Conservation (phyloP, 192 early-diverging fungal genomes). For the Backusella luteola region DNA sequence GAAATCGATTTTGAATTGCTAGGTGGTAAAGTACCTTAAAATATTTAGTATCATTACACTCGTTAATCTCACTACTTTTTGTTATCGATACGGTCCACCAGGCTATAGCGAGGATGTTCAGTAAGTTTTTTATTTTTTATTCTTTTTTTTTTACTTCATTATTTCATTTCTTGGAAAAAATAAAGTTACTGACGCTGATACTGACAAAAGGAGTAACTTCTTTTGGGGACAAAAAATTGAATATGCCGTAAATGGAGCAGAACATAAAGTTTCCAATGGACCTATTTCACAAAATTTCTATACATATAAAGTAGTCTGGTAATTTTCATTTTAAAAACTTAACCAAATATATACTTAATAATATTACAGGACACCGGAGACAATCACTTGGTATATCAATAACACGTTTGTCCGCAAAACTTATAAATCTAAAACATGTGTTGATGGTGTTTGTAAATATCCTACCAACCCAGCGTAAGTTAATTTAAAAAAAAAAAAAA, state of each 20-base stretch:
- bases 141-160: too few relatives aligned
- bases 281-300: conserved; percentile 40
- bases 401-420: conserved; percentile 34
- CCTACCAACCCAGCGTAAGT: conserved; percentile 37
- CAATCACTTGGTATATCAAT: conserved; percentile 49
- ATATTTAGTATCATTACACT: not conserved
- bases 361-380: conserved; percentile 25
- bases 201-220: conserved; percentile 16
- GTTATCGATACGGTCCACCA: not conserved
- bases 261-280: conserved; percentile 11
- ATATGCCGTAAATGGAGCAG: conserved; percentile 15
- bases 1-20: conserved; percentile 55
- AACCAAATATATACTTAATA: not conserved
- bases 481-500: not conserved
- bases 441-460: conserved; percentile 12
- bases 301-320: conserved; percentile 49
- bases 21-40: conserved; percentile 21
- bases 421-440: not conserved
- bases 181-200: not conserved
- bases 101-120: not conserved
- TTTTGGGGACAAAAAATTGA: conserved; percentile 22
- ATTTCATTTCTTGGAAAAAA: not conserved
- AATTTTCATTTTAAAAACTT: not conserved
- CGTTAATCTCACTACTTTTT: not conserved
- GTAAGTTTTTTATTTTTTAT: not conserved